Percentiles rank a stretch among this genome's conserved stretches.
Conservation (phyloP, 225 moss, liverwort and hornwort species). For the Takakia lepidozioides region DNA sequence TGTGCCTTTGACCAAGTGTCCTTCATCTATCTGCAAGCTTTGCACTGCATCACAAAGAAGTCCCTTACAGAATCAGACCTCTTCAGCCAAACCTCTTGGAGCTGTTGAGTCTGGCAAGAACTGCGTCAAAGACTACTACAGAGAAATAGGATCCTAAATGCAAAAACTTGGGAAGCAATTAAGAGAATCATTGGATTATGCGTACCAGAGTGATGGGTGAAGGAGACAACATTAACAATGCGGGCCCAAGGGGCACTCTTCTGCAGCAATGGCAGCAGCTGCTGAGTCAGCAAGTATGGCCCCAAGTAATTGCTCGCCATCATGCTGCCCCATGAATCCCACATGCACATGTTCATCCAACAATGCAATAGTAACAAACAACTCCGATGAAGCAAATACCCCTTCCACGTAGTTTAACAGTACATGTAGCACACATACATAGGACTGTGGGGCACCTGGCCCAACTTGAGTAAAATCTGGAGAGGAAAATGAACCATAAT, state of each 20-base stretch:
- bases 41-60: no score
- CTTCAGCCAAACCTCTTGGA: no score
- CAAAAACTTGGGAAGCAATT: no score
- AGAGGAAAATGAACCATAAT: no score
- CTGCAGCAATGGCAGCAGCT: constrained; percentile 62
- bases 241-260: constrained; percentile 48
- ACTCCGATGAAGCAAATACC: neutral
- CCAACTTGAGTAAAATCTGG: neutral
- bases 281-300: constrained; percentile 63
- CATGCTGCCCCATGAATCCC: constrained; percentile 33
- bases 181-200: constrained; percentile 66
- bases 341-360: neutral
- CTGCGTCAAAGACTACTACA: no score
- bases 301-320: constrained; percentile 78
- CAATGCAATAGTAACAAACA: neutral
- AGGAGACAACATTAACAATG: constrained; percentile 78
- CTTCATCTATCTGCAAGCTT: no score
- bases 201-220: constrained; percentile 93
- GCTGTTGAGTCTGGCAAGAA: no score
- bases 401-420: no score
- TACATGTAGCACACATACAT: no score
- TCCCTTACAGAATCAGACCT: no score
- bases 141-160: no score
- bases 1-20: no score
- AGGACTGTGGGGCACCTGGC: neutral